These are phyloP conservation scores for Arthroderma uncinatum DNA, from an alignment of 2,329 filamentous ascomycete species.

Conservation along the genomic window DNA sequence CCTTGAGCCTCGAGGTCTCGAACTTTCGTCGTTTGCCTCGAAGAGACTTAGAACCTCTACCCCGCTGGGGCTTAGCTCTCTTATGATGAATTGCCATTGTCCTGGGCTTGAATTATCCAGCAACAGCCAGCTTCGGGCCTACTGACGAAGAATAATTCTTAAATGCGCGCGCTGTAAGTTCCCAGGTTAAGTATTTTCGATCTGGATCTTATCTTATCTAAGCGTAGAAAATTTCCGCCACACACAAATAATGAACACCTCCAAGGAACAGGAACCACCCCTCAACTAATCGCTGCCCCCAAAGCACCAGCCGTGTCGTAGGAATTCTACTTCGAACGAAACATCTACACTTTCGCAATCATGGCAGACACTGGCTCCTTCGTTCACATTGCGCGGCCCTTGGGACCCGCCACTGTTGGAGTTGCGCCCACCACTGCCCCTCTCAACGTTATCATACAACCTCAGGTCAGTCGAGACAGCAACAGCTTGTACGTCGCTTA, in stretches of 20 bases:
- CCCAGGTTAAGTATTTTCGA: constrained; percentile 12
- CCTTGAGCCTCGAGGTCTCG: constrained; percentile 26
- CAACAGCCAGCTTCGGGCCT: neutral
- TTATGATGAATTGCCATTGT: neutral
- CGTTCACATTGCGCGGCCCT: constrained; percentile 84
- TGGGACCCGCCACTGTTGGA: constrained; percentile 69
- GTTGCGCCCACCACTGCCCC: constrained; percentile 79
- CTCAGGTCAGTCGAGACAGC: constrained; percentile 55
- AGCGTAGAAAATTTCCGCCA: constrained; percentile 35
- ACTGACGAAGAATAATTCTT: neutral
- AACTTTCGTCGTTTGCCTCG: constrained; percentile 18
- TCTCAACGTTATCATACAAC: constrained; percentile 87
- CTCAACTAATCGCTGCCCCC: neutral
- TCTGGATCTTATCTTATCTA: constrained; percentile 36
- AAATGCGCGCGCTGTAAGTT: no score
- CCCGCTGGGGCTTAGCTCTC: neutral
- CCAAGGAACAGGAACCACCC: constrained; percentile 8
- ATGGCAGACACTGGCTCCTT: constrained; percentile 82
- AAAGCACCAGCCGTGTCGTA: neutral
- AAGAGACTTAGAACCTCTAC: neutral
- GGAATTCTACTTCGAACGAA: neutral
- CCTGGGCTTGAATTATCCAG: neutral
- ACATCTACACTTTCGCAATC: neutral
- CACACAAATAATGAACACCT: constrained; percentile 10
- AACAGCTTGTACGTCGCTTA: no score